phyloP scores from a whole-genome alignment of 2,329 filamentous ascomycete genomes.

The Ophiostoma perfectum region DNA sequence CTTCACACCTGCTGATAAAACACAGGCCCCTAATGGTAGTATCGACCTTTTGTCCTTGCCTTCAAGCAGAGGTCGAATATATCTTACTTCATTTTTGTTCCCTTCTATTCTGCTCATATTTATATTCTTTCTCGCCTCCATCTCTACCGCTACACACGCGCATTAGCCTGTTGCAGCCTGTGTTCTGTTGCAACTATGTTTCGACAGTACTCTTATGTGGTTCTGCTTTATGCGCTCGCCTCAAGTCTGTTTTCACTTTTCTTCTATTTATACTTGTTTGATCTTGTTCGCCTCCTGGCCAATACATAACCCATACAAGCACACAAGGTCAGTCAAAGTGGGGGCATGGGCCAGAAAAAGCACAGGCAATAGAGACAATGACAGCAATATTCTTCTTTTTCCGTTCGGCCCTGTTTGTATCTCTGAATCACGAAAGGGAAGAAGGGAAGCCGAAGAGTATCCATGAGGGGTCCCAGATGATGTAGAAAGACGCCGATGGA shows the following conservation, averaged over 20 bases:
- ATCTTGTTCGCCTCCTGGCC: not conserved
- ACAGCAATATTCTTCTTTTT: not conserved
- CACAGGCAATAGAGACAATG: not conserved
- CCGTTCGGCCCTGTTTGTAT: not conserved
- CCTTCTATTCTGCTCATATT: not conserved
- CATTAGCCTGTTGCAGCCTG: not conserved
- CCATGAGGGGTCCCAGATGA: not conserved
- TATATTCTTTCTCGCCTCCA: not conserved
- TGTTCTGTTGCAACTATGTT: conserved; percentile 3
- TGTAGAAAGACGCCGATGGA: not conserved
- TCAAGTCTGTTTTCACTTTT: not conserved
- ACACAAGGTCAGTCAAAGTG: not conserved
- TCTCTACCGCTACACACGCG: conserved; percentile 2
- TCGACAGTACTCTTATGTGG: not conserved
- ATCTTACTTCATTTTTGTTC: not conserved
- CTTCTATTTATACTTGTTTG: not conserved
- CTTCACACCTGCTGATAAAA: too few species aligned
- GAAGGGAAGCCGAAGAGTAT: not conserved
- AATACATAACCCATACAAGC: conserved; percentile 11
- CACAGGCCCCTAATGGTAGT: too few species aligned
- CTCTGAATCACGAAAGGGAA: not conserved
- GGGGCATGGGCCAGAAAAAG: not conserved
- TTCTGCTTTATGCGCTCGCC: conserved; percentile 1
- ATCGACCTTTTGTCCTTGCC: too few species aligned
- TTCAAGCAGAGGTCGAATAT: too few species aligned